Evolutionary conservation across 192 early-diverging fungal genomes (phyloP), one percentile per base, ranked within the genome.

Genomic region (Lunasporangiospora selenospora): DNA sequence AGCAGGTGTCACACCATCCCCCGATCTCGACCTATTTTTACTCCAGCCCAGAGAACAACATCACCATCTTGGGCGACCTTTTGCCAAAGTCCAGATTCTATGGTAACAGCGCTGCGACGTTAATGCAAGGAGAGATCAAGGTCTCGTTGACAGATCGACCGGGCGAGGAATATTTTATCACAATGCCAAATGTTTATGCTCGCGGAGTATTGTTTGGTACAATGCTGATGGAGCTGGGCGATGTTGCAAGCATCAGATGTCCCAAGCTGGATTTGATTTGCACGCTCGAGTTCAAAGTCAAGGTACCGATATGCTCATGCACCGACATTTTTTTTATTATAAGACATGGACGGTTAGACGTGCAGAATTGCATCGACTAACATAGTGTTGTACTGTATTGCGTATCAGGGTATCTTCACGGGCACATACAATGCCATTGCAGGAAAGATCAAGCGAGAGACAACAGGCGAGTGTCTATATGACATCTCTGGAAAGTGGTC

Each of bases 1-100:
- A 98, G 77, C 96, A 98, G 75, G 90, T 95, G 10, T 91, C 92
- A 33, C 96, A 98, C 78, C 93, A 97, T 65, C 96, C 96, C 44
- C 94, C 96, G 3, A 88, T 96, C 43, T 93, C 92, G 0, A 87
- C 90, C 26, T 92, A 86, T 66, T 92, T 87, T 71, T 94, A 92
- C 73, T 82, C 88, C 37, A 88, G 87, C 55, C 95, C 96, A 6
- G 88, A 92, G 30, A 87, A 94, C 60, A 83, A 89, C 51, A 77
- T 96, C 32, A 79, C 79, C 18, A 90, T 98, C 32, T 54, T 79
- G 41, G 96, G 96, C 13, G 92, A 95, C 33, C 56, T 96, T 51
- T 77, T 85, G 36, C 96, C 96, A 46, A 92, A 90, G 62, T 92
- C 93, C 16, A 90, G 87, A 34, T 96, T 96, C 67, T 76, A 90